These are phyloP conservation scores for Silene latifolia DNA, from an alignment of 148 eudicot genomes.

Conservation along the genomic window DNA sequence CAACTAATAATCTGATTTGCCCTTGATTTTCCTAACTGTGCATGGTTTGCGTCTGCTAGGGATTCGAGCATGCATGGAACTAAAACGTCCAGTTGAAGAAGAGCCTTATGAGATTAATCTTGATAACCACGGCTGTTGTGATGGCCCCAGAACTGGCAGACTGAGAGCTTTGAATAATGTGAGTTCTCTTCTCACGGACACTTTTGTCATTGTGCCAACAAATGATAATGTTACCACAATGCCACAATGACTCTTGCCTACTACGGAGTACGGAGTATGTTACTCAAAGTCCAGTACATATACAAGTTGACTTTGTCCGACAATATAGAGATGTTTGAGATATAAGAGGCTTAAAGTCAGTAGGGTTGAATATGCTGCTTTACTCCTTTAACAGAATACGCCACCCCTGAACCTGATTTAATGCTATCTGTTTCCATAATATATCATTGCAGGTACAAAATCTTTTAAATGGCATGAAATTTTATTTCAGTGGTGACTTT, in stretches of 20 bases:
- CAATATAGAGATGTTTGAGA: too few relatives aligned
- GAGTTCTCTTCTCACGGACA: conserved; percentile 22
- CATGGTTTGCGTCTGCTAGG: conserved; percentile 38
- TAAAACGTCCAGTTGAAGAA: conserved; percentile 50
- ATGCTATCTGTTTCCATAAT: not conserved
- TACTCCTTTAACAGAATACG: too few relatives aligned
- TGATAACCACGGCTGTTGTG: conserved; percentile 71
- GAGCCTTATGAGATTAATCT: conserved; percentile 64
- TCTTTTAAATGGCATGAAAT: conserved; percentile 60
- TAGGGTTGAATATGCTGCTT: too few relatives aligned
- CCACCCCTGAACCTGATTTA: too few relatives aligned
- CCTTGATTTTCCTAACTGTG: not conserved
- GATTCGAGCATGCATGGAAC: conserved; percentile 64
- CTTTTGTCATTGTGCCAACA: not conserved
- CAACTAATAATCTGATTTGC: not conserved
- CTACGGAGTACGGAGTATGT: too few relatives aligned
- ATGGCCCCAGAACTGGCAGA: conserved; percentile 84
- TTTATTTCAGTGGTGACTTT: conserved; percentile 63
- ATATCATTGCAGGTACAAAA: conserved; percentile 50
- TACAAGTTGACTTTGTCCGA: too few relatives aligned
- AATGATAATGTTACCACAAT: too few relatives aligned
- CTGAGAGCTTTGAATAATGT: conserved; percentile 50
- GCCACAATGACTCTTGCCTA: too few relatives aligned
- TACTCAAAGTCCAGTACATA: too few relatives aligned
- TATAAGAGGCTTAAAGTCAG: too few relatives aligned